phyloP scores from a whole-genome alignment of 371 early-diverging fungal genomes.

The Mortierella sp. region DNA sequence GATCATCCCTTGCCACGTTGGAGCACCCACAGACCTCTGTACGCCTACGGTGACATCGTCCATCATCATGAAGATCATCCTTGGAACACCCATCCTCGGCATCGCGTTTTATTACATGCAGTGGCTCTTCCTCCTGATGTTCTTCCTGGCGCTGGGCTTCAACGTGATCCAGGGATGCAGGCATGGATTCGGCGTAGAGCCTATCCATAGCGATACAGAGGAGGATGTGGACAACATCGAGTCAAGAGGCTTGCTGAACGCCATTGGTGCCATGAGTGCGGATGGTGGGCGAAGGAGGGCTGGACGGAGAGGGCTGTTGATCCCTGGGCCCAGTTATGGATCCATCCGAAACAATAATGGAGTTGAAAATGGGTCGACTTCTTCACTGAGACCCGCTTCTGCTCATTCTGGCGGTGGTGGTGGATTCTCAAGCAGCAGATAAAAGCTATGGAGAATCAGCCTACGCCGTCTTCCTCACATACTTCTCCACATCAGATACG shows the following conservation, averaged over 20 bases:
- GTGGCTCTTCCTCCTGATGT: slow-evolving; percentile 66
- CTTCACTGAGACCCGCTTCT: neutral
- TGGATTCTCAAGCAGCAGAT: neutral
- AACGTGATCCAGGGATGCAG: slow-evolving; percentile 51
- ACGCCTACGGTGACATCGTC: slow-evolving; percentile 72
- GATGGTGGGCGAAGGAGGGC: slow-evolving; percentile 43
- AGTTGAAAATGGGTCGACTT: neutral
- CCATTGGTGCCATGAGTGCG: slow-evolving; percentile 38
- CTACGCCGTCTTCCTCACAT: neutral
- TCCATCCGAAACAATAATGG: slow-evolving; percentile 21
- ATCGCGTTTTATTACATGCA: slow-evolving; percentile 69
- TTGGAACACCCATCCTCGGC: slow-evolving; percentile 69
- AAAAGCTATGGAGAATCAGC: neutral
- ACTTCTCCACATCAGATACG: neutral
- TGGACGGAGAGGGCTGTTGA: slow-evolving; percentile 41
- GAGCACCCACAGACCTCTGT: slow-evolving; percentile 69
- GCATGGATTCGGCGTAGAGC: slow-evolving; percentile 48
- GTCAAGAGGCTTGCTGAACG: slow-evolving; percentile 34
- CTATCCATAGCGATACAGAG: slow-evolving; percentile 31
- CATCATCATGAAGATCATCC: slow-evolving; percentile 63
- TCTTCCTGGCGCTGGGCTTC: slow-evolving; percentile 62
- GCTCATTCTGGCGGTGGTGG: neutral
- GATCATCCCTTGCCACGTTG: slow-evolving; percentile 69
- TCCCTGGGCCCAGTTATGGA: slow-evolving; percentile 50
- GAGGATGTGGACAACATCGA: slow-evolving; percentile 52